Evolutionary conservation across 1,284 basidiomycete genomes (phyloP).

Genomic region (Prillingera fragicola): DNA sequence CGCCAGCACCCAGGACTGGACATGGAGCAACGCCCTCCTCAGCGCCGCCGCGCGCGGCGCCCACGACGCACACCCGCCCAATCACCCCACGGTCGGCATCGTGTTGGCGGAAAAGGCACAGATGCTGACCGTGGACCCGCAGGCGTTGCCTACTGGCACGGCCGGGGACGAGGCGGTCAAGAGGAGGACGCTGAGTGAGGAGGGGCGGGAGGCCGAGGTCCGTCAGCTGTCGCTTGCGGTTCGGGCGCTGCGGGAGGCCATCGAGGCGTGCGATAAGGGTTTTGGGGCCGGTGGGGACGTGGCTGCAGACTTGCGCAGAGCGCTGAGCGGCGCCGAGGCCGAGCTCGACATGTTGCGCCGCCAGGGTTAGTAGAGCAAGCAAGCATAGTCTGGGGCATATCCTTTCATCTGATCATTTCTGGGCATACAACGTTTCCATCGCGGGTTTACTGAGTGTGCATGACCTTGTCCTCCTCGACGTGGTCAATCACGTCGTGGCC

Average conservation of each 20-base stretch:
- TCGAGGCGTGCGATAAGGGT: conserved; percentile 36
- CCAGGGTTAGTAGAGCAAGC: no score
- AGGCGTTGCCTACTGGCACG: conserved; percentile 2
- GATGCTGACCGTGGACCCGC: conserved; percentile 53
- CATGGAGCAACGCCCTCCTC: conserved; percentile 54
- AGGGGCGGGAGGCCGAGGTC: not conserved
- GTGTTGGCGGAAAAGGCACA: conserved; percentile 75
- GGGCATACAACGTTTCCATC: not conserved
- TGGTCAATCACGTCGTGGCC: conserved; percentile 30
- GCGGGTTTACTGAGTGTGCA: conserved; percentile 7
- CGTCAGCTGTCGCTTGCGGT: conserved; percentile 56
- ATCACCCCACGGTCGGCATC: conserved; percentile 74
- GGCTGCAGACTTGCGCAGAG: not conserved
- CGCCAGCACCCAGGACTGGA: conserved; percentile 14
- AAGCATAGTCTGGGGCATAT: no score
- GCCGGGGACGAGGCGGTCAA: conserved; percentile 51
- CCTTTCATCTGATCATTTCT: not conserved
- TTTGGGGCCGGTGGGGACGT: conserved; percentile 39
- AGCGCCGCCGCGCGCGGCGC: conserved; percentile 57
- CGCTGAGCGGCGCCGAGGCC: not conserved
- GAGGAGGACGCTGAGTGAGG: conserved; percentile 41
- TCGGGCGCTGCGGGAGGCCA: conserved; percentile 59
- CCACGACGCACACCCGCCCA: conserved; percentile 56
- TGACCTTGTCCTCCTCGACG: conserved; percentile 27
- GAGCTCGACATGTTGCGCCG: conserved; percentile 11